Percentiles rank a stretch among this genome's conserved stretches.
Evolutionary conservation across 495 filamentous ascomycete species (phyloP).

Genomic region (Parathielavia hyrcaniae): DNA sequence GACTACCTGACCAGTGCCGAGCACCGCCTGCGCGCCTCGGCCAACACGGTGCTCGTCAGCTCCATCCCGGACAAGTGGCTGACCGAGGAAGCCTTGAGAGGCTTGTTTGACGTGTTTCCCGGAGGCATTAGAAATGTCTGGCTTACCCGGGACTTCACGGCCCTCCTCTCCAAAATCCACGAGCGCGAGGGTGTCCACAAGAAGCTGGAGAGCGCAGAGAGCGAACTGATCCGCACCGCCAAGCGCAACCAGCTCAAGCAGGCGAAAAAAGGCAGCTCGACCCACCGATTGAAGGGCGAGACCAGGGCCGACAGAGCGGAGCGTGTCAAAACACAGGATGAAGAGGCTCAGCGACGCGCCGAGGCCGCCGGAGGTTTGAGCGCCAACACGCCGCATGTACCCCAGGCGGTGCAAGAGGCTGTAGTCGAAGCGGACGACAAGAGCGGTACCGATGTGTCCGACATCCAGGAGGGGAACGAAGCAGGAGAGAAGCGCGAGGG

Average conservation of each 20-base stretch:
- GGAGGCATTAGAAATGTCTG: slow-evolving; percentile 94
- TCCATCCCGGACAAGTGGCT: slow-evolving; percentile 88
- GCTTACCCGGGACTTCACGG: slow-evolving; percentile 89
- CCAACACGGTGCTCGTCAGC: slow-evolving; percentile 88
- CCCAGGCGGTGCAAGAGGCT: slow-evolving; percentile 63
- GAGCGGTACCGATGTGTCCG: slow-evolving; percentile 21
- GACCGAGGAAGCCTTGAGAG: slow-evolving; percentile 66
- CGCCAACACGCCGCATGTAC: slow-evolving; percentile 71
- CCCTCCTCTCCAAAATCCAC: slow-evolving; percentile 80
- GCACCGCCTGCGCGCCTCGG: slow-evolving; percentile 89
- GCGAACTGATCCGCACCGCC: slow-evolving; percentile 68
- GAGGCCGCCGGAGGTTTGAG: slow-evolving; percentile 63
- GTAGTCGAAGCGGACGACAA: slow-evolving; percentile 44
- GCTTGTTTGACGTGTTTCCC: slow-evolving; percentile 93
- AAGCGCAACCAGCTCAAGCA: slow-evolving; percentile 70
- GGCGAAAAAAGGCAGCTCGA: slow-evolving; percentile 55
- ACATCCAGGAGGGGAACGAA: slow-evolving; percentile 28
- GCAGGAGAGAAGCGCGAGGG: slow-evolving; percentile 23
- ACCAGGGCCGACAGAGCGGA: slow-evolving; percentile 47
- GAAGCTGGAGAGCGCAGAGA: slow-evolving; percentile 75
- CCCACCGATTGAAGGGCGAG: slow-evolving; percentile 38
- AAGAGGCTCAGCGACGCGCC: slow-evolving; percentile 54
- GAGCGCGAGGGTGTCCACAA: slow-evolving; percentile 63
- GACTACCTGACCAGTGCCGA: slow-evolving; percentile 93
- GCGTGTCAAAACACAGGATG: slow-evolving; percentile 47